Base-by-base conservation (phyloP, 2,329 filamentous ascomycete genomes). In the Epicoccum nigrum region DNA sequence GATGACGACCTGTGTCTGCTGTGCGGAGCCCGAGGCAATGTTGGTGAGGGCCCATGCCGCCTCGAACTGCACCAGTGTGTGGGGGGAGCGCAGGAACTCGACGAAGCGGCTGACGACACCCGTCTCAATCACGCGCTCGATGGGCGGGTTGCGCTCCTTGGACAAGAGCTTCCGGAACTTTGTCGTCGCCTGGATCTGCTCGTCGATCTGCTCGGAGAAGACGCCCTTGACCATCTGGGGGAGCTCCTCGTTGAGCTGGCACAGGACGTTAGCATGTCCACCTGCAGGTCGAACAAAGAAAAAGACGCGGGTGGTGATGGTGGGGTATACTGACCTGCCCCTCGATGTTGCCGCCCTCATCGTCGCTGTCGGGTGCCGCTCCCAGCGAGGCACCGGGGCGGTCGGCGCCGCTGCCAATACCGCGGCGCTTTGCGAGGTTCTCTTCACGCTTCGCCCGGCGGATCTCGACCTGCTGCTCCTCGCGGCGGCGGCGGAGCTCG, bases 401-500 rank as follows among this genome's bases (percentile, higher is more conserved):
- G 68, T 77, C 79, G 15, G 49, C 43, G 66, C 89, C 86, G 61
- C 87, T 88, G 64, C 88, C 86, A 69, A 97, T 96, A 73, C 94
- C 94, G 83, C 94, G 88, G 78, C 94, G 86, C 86, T 99, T 99
- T 77, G 94, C 94, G 74, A 99, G 81, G 80, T 97, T 97, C 82
- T 99, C 94, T 80, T 99, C 94, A 74, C 94, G 88, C 86, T 97
- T 97, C 62, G 92, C 90, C 81, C 96, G 96, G 75, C 94, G 88
- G 73, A 99, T 99, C 81, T 99, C 94, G 63, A 99, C 94, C 81
- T 97, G 94, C 78, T 97, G 92, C 80, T 99, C 94, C 77, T 99
- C 94, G 74, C 94, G 94, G 74, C 94, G 94, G 72, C 94, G 92
- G 75, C 94, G 91, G 63, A 99, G 88, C 82, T 99, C 94, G 76